These are phyloP conservation scores for Amniculicola lignicola DNA, from an alignment of 495 filamentous ascomycete genomes.

Conservation along the genomic window DNA sequence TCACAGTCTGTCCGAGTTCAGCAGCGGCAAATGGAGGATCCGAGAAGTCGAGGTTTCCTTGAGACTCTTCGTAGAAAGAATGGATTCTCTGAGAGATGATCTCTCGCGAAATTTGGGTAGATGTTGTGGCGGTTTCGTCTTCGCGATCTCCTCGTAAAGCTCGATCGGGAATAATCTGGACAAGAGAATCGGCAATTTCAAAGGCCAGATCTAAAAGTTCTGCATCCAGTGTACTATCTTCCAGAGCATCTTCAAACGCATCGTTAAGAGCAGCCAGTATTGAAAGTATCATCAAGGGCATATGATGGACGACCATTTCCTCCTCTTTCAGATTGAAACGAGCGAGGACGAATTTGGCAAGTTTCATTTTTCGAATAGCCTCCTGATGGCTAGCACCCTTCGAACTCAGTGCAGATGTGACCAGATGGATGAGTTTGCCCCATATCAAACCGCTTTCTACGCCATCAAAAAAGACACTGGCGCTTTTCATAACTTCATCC, in stretches of 20 bases:
- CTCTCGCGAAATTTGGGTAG: slow-evolving; percentile 2
- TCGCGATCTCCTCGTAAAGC: slow-evolving; percentile 13
- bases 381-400: slow-evolving; percentile 43
- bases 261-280: slow-evolving; percentile 58
- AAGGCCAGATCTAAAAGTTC: slow-evolving; percentile 29
- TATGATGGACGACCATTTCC: slow-evolving; percentile 87
- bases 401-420: slow-evolving; percentile 54
- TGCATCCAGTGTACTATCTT: slow-evolving; percentile 22
- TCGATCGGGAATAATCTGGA: slow-evolving; percentile 27
- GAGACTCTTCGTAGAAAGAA: slow-evolving; percentile 27
- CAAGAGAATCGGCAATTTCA: slow-evolving; percentile 29
- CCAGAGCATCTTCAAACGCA: slow-evolving; percentile 38
- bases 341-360: slow-evolving; percentile 76
- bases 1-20: slow-evolving; percentile 17
- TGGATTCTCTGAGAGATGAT: slow-evolving; percentile 11
- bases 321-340: slow-evolving; percentile 94
- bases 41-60: slow-evolving; percentile 28
- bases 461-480: slow-evolving; percentile 93
- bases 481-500: slow-evolving; percentile 85
- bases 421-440: slow-evolving; percentile 65
- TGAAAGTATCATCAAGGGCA: slow-evolving; percentile 68
- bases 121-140: neutral
- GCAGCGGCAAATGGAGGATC: slow-evolving; percentile 23
- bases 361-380: slow-evolving; percentile 58
- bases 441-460: slow-evolving; percentile 94